Evolutionary conservation across 257 asterid species (phyloP).

Genomic region (Fraxinus cuspidata): DNA sequence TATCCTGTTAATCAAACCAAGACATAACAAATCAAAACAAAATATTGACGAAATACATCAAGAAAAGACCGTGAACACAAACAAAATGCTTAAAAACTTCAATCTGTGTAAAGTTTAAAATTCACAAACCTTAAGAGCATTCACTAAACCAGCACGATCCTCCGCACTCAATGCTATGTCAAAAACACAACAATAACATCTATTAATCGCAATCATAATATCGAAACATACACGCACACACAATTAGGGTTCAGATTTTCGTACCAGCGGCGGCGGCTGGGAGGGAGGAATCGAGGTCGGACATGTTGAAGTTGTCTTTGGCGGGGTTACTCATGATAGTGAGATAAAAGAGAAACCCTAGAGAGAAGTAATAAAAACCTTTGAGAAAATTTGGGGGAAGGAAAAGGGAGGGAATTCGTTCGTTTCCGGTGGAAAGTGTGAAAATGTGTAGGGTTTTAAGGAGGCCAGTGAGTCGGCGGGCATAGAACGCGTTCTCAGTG

Average conservation of each 20-base stretch:
- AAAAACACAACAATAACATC: not conserved
- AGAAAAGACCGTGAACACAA: not conserved
- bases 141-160: conserved; percentile 75
- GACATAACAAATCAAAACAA: not conserved
- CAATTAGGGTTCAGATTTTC: not conserved
- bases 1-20: conserved; percentile 42
- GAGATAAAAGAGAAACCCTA: conserved; percentile 21
- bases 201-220: not conserved
- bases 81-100: not conserved
- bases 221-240: not conserved
- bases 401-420: conserved; percentile 28
- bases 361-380: conserved; percentile 22
- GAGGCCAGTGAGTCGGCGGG: not conserved
- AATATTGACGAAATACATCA: not conserved
- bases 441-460: not conserved
- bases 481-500: not conserved
- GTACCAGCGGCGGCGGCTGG: conserved; percentile 94
- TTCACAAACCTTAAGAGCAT: conserved; percentile 67
- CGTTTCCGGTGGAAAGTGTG: not conserved
- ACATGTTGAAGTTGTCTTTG: conserved; percentile 50
- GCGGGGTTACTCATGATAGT: conserved; percentile 44
- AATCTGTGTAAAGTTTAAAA: not conserved
- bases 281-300: conserved; percentile 63
- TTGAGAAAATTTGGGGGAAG: conserved; percentile 1
- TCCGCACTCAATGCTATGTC: conserved; percentile 72